Percentiles rank a stretch among this genome's conserved stretches.
Evolutionary conservation across 1,284 basidiomycete genomes (phyloP).

Genomic region (Kwoniella shivajii): DNA sequence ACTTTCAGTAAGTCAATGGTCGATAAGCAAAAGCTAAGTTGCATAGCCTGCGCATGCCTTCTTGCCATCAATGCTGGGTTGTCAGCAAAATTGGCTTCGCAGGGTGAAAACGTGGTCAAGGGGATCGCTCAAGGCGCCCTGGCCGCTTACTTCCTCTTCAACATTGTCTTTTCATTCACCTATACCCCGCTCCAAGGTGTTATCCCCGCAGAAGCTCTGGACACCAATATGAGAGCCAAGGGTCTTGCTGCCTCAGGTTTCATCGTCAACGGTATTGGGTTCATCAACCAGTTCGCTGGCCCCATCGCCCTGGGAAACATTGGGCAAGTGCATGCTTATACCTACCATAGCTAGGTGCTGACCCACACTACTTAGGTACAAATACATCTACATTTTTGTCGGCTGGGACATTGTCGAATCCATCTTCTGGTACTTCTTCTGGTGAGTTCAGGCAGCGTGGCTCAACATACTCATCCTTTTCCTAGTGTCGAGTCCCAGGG

Average conservation of each 20-base stretch:
- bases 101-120: conserved; percentile 18
- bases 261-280: conserved; percentile 59
- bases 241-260: conserved; percentile 59
- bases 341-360: background rate
- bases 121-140: conserved; percentile 51
- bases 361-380: conserved; percentile 17
- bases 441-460: conserved; percentile 9
- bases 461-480: background rate
- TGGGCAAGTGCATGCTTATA: conserved; percentile 9
- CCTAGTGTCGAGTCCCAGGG: conserved; percentile 51
- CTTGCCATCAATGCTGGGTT: conserved; percentile 46
- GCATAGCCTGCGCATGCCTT: conserved; percentile 25
- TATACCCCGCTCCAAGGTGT: conserved; percentile 58
- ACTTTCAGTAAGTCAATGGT: conserved; percentile 26
- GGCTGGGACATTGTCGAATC: conserved; percentile 50
- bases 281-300: conserved; percentile 57
- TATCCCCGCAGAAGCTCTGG: conserved; percentile 62
- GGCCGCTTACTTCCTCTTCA: conserved; percentile 54
- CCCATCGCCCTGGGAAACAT: conserved; percentile 59
- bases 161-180: conserved; percentile 39
- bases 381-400: conserved; percentile 46
- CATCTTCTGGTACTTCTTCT: conserved; percentile 50
- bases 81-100: conserved; percentile 30
- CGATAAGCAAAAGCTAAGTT: background rate
- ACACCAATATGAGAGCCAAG: conserved; percentile 63